Percentiles rank a stretch among this genome's conserved stretches.
Evolutionary conservation across 1,139 yeast species (phyloP).

Genomic region (Protomyces macrosporus): DNA sequence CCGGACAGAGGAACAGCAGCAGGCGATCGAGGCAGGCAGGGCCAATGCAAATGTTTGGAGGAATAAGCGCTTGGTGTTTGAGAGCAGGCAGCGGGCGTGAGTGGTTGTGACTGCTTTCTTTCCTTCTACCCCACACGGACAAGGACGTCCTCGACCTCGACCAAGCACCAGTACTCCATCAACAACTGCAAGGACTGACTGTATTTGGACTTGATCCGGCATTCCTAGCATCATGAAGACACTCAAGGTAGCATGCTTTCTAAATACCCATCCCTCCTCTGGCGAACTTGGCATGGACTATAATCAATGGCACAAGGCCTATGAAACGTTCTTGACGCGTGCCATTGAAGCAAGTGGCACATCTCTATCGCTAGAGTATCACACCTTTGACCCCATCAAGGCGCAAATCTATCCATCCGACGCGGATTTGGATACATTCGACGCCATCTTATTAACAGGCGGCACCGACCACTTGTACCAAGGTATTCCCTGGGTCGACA

Average conservation of each 20-base stretch:
- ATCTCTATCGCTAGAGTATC: neutral
- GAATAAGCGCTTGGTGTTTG: neutral
- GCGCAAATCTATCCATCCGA: neutral
- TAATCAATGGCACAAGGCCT: neutral
- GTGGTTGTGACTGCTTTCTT: neutral
- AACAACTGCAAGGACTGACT: too few relatives aligned
- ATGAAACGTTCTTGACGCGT: neutral
- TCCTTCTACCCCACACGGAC: neutral
- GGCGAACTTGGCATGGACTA: neutral
- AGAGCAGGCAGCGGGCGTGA: neutral
- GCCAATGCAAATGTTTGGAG: neutral
- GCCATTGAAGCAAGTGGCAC: neutral
- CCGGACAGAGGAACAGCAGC: slow-evolving; percentile 25
- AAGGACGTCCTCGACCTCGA: too few relatives aligned
- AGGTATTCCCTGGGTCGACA: neutral
- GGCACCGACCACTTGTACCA: neutral
- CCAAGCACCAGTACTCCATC: too few relatives aligned
- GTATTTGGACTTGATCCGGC: too few relatives aligned
- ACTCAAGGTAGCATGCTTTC: neutral
- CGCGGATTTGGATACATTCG: neutral
- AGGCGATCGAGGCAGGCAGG: neutral
- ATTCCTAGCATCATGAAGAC: neutral
- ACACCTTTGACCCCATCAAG: neutral
- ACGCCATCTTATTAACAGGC: slow-evolving; percentile 2
- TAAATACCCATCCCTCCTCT: neutral